A percentile compares a stretch with the other conserved stretches of the same genome.
phyloP scores from a whole-genome alignment of 106 monocot species.

The Narthecium ossifragum region DNA sequence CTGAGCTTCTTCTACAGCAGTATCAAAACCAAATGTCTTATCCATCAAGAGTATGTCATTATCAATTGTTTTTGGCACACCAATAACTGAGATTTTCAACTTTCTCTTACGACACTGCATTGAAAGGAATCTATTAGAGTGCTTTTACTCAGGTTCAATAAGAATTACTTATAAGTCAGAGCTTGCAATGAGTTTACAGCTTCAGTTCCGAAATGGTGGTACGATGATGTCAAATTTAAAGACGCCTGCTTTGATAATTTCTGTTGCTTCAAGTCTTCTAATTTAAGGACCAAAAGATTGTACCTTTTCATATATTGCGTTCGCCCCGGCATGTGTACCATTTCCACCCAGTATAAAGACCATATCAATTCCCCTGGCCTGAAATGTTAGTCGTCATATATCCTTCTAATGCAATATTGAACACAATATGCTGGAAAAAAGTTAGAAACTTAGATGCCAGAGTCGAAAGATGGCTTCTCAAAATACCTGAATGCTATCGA shows the following conservation, averaged over 20 bases:
- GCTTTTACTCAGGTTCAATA: too few species aligned
- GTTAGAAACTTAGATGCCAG: too few species aligned
- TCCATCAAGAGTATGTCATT: constrained; percentile 76
- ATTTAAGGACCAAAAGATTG: neutral
- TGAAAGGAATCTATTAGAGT: too few species aligned
- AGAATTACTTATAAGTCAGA: neutral
- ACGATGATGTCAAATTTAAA: too few species aligned
- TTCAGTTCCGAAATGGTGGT: too few species aligned
- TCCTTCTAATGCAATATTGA: neutral
- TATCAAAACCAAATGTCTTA: constrained; percentile 70
- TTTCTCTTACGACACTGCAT: constrained; percentile 51
- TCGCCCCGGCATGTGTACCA: constrained; percentile 58
- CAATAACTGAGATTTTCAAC: constrained; percentile 49
- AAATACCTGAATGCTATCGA: constrained; percentile 56
- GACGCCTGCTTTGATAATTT: too few species aligned
- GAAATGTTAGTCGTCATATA: constrained; percentile 1
- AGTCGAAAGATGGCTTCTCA: too few species aligned
- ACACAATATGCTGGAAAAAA: neutral
- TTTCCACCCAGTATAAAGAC: constrained; percentile 61
- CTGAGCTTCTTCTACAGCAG: constrained; percentile 69
- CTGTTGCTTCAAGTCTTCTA: too few species aligned
- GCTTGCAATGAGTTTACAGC: too few species aligned
- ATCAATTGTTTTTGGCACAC: constrained; percentile 69
- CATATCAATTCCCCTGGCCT: constrained; percentile 60
- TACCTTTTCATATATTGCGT: constrained; percentile 58